Evolutionary conservation across 202 grass and related monocot genomes (phyloP).

Genomic region (Miscanthus sacchariflorus): DNA sequence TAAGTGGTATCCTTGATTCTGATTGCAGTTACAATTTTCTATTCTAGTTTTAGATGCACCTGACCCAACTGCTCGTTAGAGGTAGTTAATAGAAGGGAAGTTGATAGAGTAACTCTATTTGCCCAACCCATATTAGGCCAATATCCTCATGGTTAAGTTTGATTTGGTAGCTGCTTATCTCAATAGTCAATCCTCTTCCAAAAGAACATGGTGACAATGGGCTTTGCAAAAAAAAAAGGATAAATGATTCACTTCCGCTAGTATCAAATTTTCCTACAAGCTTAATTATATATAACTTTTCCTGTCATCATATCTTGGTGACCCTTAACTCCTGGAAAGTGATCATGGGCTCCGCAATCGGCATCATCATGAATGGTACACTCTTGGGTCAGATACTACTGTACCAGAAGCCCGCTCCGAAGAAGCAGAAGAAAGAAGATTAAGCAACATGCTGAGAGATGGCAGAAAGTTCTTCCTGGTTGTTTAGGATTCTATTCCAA

Average conservation of each 20-base stretch:
- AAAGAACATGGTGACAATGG: no score
- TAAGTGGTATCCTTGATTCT: slow-evolving; percentile 85
- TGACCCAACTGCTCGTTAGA: neutral
- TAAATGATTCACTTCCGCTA: neutral
- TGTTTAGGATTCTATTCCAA: slow-evolving; percentile 25
- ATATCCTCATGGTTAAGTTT: slow-evolving; percentile 24
- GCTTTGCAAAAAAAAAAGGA: neutral
- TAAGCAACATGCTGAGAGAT: slow-evolving; percentile 36
- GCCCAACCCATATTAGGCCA: neutral
- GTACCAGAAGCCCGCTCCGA: slow-evolving; percentile 65
- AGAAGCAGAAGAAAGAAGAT: slow-evolving; percentile 90
- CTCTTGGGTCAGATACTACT: slow-evolving; percentile 77
- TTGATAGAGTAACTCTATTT: neutral
- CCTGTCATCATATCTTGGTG: neutral
- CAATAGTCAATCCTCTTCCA: neutral
- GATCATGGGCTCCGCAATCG: slow-evolving; percentile 79
- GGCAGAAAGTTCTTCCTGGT: slow-evolving; percentile 23
- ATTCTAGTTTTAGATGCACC: slow-evolving; percentile 14
- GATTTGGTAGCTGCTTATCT: slow-evolving; percentile 1
- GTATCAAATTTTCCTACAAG: neutral
- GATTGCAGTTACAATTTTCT: slow-evolving; percentile 42
- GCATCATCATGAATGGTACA: slow-evolving; percentile 86
- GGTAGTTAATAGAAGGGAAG: neutral
- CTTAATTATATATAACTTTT: neutral
- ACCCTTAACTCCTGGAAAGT: slow-evolving; percentile 82